Base-by-base conservation (phyloP, 2,329 filamentous ascomycete species). In the Alternaria arborescens region DNA sequence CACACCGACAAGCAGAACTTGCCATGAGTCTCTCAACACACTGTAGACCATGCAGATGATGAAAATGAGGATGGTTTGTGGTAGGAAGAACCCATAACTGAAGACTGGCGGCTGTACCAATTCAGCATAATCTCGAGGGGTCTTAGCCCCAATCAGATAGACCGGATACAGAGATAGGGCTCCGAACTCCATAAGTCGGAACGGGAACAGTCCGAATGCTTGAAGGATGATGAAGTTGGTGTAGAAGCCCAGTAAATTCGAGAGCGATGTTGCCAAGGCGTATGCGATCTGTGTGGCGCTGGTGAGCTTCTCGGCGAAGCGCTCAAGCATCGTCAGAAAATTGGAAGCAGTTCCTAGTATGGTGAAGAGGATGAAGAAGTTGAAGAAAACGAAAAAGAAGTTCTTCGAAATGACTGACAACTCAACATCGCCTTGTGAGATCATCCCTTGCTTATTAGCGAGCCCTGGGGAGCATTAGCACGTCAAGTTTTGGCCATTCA, bases 331-430 rank as follows among this genome's bases (percentile, higher is more conserved):
- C 34, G 84, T 83, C 79, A 88, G 88, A 73, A 97, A 91, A 55
- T 89, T 88, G 40, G 90, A 88, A 2, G 88, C 92, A 5, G 93
- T 93, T 55, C 91, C 91, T 46, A 97, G 91, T 26, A 95, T 86
- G 1, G 94, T 96, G 77, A 98, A 97, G 44, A 98, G 88, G 52
- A 98, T 87, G 80, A 99, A 99, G 58, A 98, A 92, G 80, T 99
- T 99, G 87, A 99, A 98, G 80, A 99, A 99, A 10, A 91, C 94
- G 77, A 99, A 99, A 84, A 98, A 97, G 81, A 98, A 99, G 79
- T 98, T 99, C 82, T 99, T 99, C 55, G 93, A 97, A 67, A 99
- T 94, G 44, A 96, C 85, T 0, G 95, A 98, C 7, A 99, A 85
- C 78, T 98, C 95, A 22, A 99, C 89, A 64, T 99, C 95, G 44